Base-by-base conservation (phyloP, 2,329 filamentous ascomycete genomes). In the Teratosphaeria epicoccoides region DNA sequence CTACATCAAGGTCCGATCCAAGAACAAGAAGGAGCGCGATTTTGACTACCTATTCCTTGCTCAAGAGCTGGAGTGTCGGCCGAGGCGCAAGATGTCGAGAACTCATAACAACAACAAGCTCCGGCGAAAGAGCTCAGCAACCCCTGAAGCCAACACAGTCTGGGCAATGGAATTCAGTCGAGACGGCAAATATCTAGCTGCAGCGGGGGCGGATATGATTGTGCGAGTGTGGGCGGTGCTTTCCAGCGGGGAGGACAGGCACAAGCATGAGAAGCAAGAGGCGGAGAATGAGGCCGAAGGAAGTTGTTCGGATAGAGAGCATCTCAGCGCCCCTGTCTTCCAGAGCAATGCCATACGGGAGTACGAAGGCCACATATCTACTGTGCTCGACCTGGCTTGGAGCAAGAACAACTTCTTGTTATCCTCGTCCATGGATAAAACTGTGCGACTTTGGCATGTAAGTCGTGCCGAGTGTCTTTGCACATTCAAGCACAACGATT, bases 401-500 rank as follows among this genome's bases (percentile, higher is more conserved):
- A 97, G 91, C 73, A 98, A 97, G 76, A 98, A 98, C 70, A 95
- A 95, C 67, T 98, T 98, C 61, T 70, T 98, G 24, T 76, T 98
- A 14, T 96, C 91, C 3, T 94, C 90, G 0, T 95, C 90, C 0
- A 96, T 97, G 89, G 93, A 98, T 67, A 96, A 96, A 73, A 95
- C 90, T 0, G 93, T 98, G 11, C 81, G 88, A 12, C 70, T 98
- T 46, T 98, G 93, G 91, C 93, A 98, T 69, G 77, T 93, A 56
- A 91, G 81, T 64, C 79, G 91, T 49, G 70, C 78, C 3, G 90
- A 97, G 63, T 96, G 89, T 62, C 75, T 98, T 0, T 95, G 89
- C 68, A 89, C 86, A 1, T 98, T 97, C 72, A 88, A 90, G 62
- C 93, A 97, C 69, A 88, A 84, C 61, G 93, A 98, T 66, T 89